Conservation (phyloP, 164 flowering plant genomes). For the Nymphaea colorata region DNA sequence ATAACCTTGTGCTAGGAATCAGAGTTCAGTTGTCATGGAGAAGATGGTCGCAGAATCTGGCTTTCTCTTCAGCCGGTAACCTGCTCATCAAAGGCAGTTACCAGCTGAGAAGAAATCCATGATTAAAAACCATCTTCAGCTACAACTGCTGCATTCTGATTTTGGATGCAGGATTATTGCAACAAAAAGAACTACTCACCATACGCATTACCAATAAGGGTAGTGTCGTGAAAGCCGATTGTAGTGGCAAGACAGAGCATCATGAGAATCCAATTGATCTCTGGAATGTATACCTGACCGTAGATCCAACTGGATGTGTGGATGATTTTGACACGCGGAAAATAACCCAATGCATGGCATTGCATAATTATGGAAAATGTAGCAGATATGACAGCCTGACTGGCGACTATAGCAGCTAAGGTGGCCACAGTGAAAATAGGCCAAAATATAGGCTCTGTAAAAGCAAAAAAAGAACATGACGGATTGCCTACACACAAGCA, state of each 20-base stretch:
- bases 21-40: no score
- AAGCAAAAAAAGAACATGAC: slow-evolving; percentile 3
- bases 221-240: slow-evolving; percentile 40
- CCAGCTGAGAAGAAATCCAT: no score
- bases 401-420: slow-evolving; percentile 54
- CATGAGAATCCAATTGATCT: slow-evolving; percentile 73
- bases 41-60: no score
- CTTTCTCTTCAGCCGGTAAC: no score
- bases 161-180: no score
- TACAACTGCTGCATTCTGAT: no score
- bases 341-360: slow-evolving; percentile 60
- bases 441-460: slow-evolving; percentile 43
- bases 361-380: slow-evolving; percentile 56
- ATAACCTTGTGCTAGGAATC: no score
- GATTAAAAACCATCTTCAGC: no score
- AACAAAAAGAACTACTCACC: slow-evolving; percentile 24
- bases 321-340: slow-evolving; percentile 68
- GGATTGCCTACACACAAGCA: background rate
- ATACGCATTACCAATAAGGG: slow-evolving; percentile 49
- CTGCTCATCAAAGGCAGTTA: no score
- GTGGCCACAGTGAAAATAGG: slow-evolving; percentile 42
- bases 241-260: slow-evolving; percentile 40
- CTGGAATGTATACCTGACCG: slow-evolving; percentile 62
- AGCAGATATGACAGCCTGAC: slow-evolving; percentile 55
- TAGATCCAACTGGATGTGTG: slow-evolving; percentile 39